Evolutionary conservation across 2,329 filamentous ascomycete genomes (phyloP).

Genomic region (Aspergillus calidoustus): DNA sequence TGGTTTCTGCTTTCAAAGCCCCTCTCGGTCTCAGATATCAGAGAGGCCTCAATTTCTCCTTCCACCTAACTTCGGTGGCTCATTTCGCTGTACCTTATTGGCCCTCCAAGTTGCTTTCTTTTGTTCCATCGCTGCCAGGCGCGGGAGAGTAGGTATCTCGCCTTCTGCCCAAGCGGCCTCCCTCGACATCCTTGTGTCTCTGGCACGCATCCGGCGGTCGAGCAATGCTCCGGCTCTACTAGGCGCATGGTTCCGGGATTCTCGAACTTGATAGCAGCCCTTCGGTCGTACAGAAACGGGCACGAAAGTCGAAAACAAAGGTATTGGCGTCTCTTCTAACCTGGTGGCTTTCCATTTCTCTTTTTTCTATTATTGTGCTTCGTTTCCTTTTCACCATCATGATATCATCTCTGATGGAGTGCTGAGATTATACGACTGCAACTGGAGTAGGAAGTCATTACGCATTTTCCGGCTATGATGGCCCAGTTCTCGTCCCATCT

Average conservation of each 20-base stretch:
- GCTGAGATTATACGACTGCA: slow-evolving; percentile 8
- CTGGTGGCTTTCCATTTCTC: no score
- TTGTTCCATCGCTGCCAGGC: not conserved
- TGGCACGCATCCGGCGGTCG: slow-evolving; percentile 3
- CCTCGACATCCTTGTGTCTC: slow-evolving; percentile 12
- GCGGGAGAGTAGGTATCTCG: slow-evolving; percentile 5
- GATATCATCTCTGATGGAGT: slow-evolving; percentile 3
- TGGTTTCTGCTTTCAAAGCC: not conserved
- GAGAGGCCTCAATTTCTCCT: not conserved
- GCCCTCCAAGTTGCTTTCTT: not conserved
- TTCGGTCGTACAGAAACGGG: slow-evolving; percentile 9
- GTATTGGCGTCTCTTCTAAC: slow-evolving; percentile 9
- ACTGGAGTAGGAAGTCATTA: slow-evolving; percentile 1
- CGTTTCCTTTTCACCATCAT: not conserved
- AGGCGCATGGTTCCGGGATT: slow-evolving; percentile 12
- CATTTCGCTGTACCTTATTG: not conserved
- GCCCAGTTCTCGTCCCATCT: slow-evolving; percentile 18
- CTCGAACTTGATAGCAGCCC: slow-evolving; percentile 1
- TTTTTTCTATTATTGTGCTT: no score
- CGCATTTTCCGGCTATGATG: slow-evolving; percentile 13
- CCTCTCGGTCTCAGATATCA: slow-evolving; percentile 4
- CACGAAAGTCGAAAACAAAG: slow-evolving; percentile 3
- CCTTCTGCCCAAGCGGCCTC: not conserved
- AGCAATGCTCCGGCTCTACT: slow-evolving; percentile 5
- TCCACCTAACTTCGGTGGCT: not conserved